phyloP scores from a whole-genome alignment of 108 stramenopile genomes.

The Aureococcus anophagefferens region DNA sequence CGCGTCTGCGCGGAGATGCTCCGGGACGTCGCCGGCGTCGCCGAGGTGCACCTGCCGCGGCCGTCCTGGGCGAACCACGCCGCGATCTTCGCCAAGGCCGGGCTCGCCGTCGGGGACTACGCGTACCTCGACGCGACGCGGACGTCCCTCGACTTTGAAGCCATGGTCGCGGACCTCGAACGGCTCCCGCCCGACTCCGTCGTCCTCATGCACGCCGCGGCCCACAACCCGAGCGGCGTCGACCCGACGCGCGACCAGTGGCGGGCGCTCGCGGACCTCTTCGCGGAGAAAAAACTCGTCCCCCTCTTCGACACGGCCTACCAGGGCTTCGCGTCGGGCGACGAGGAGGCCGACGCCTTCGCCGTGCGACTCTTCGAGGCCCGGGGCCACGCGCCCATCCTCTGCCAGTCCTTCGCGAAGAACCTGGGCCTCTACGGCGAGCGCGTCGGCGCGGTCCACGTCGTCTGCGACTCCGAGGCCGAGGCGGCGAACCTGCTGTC shows the following conservation, averaged over 20 bases:
- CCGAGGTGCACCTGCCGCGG: slow-evolving; percentile 21
- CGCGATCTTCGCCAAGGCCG: slow-evolving; percentile 14
- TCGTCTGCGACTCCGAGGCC: not conserved
- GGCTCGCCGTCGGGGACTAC: slow-evolving; percentile 8
- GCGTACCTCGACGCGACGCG: slow-evolving; percentile 25
- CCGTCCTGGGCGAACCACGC: slow-evolving; percentile 43
- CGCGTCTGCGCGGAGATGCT: slow-evolving; percentile 30
- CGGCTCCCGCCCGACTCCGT: slow-evolving; percentile 15
- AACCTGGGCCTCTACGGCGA: slow-evolving; percentile 49
- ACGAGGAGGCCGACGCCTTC: slow-evolving; percentile 13
- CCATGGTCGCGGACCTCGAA: slow-evolving; percentile 21
- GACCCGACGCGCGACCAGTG: slow-evolving; percentile 38
- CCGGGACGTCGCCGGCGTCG: slow-evolving; percentile 7
- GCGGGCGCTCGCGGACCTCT: slow-evolving; percentile 23
- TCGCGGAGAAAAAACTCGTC: slow-evolving; percentile 2
- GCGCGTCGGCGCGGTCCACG: slow-evolving; percentile 29
- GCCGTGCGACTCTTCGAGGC: slow-evolving; percentile 24
- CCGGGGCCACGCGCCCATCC: slow-evolving; percentile 15
- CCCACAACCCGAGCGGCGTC: slow-evolving; percentile 48
- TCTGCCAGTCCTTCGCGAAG: slow-evolving; percentile 37
- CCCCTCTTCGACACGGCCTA: slow-evolving; percentile 48
- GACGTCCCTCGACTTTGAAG: slow-evolving; percentile 29
- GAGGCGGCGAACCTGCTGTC: slow-evolving; percentile 10
- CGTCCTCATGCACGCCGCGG: slow-evolving; percentile 36
- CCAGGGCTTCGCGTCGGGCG: slow-evolving; percentile 34